Conservation (phyloP, 495 filamentous ascomycete species). For the Patellaria atrata region DNA sequence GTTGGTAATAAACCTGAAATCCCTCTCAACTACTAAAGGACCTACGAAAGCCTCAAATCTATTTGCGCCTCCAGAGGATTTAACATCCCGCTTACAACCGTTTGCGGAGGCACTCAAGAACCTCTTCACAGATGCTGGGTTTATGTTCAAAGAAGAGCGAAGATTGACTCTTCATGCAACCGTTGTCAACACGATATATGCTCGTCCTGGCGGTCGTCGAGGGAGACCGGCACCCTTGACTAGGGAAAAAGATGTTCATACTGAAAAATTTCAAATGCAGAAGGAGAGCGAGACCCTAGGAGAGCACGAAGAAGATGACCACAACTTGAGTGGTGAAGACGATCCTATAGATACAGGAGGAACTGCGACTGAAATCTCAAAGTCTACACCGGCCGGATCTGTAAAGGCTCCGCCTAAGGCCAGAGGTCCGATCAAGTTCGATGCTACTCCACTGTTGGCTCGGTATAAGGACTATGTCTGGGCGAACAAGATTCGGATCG, state of each 20-base stretch:
- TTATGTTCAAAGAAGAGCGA: slow-evolving; percentile 46
- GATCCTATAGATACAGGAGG: no score
- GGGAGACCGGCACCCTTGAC: slow-evolving; percentile 23
- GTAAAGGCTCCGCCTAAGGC: slow-evolving; percentile 20
- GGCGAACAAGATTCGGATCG: slow-evolving; percentile 24
- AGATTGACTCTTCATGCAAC: slow-evolving; percentile 75
- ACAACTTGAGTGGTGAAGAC: no score
- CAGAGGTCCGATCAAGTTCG: slow-evolving; percentile 21
- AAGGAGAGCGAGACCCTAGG: not conserved
- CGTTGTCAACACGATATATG: slow-evolving; percentile 77
- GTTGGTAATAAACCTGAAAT: slow-evolving; percentile 12
- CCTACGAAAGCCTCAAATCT: slow-evolving; percentile 36
- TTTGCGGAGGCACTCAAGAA: slow-evolving; percentile 51
- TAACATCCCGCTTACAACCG: slow-evolving; percentile 36
- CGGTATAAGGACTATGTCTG: slow-evolving; percentile 25
- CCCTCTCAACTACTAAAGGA: slow-evolving; percentile 26
- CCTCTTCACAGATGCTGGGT: slow-evolving; percentile 45
- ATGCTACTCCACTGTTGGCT: slow-evolving; percentile 25
- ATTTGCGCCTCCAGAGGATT: slow-evolving; percentile 43
- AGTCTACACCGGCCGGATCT: slow-evolving; percentile 6
- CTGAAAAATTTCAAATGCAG: not conserved
- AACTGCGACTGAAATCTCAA: no score
- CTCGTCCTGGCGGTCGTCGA: slow-evolving; percentile 28
- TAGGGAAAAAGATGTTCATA: slow-evolving; percentile 19
- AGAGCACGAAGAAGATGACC: not conserved